phyloP scores from a whole-genome alignment of 2,329 filamentous ascomycete species.

The Colletotrichum ledebouriae region DNA sequence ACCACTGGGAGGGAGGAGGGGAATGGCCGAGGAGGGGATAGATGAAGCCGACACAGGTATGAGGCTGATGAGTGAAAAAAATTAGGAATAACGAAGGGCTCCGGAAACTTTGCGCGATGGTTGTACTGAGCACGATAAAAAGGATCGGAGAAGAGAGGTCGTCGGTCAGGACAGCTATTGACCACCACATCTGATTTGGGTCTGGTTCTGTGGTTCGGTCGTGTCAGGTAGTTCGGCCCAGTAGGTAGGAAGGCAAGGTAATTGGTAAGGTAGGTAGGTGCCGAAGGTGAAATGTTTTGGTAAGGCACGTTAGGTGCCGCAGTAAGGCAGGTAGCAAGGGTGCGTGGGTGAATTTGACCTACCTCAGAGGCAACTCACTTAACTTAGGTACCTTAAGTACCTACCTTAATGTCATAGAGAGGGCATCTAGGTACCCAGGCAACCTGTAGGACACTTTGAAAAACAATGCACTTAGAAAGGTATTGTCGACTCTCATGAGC shows the following conservation, averaged over 20 bases:
- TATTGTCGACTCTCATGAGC: no score
- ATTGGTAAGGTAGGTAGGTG: conserved; percentile 1
- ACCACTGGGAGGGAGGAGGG: conserved; percentile 7
- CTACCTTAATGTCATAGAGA: no score
- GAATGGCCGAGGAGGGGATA: conserved; percentile 17
- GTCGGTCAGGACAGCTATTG: conserved; percentile 26
- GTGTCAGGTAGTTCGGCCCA: not conserved
- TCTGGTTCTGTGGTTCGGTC: conserved; percentile 15
- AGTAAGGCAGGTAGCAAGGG: not conserved
- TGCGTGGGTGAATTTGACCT: no score
- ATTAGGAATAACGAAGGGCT: conserved; percentile 22
- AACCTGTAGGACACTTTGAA: no score
- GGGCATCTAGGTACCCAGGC: no score
- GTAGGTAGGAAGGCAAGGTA: not conserved
- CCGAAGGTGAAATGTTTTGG: not conserved
- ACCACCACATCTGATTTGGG: conserved; percentile 20
- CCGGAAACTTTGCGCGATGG: conserved; percentile 20
- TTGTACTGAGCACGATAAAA: conserved; percentile 24
- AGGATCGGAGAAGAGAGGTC: conserved; percentile 23
- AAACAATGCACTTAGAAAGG: no score
- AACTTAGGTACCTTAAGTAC: no score
- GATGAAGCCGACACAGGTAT: not conserved
- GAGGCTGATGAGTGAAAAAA: conserved; percentile 19
- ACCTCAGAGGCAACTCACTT: no score
- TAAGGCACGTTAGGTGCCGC: no score